Evolutionary conservation across 345 rosid species (phyloP).

Genomic region (Angophora floribunda): DNA sequence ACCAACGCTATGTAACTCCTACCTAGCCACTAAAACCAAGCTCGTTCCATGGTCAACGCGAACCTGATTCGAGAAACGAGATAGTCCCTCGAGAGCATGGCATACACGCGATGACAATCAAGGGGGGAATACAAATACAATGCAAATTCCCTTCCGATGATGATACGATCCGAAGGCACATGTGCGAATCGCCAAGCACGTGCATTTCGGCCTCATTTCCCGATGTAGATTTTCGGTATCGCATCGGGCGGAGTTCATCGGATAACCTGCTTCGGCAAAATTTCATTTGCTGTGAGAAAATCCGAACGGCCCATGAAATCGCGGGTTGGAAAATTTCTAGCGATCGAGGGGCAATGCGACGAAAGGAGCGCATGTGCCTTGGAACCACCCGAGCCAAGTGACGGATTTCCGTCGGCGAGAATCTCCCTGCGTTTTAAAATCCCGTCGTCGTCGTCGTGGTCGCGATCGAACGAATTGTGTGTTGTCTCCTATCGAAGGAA

Average conservation of each 20-base stretch:
- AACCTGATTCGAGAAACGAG: neutral
- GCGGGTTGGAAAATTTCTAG: neutral
- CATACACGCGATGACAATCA: neutral
- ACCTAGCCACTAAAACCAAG: neutral
- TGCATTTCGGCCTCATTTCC: neutral
- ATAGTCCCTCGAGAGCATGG: neutral
- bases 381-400: neutral
- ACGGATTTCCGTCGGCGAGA: neutral
- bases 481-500: neutral
- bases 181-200: neutral
- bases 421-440: neutral
- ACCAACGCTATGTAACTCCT: neutral
- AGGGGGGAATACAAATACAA: neutral
- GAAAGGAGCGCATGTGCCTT: neutral
- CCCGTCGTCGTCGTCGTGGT: rapidly evolving
- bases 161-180: neutral
- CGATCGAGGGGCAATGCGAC: neutral
- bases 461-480: neutral
- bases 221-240: neutral
- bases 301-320: neutral
- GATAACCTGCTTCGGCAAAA: neutral
- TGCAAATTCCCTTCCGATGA: neutral
- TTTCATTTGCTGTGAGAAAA: neutral
- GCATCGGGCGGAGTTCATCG: neutral
- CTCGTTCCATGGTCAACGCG: neutral